phyloP scores from a whole-genome alignment of 441 rosid genomes.

The Gossypium schwendimanii region DNA sequence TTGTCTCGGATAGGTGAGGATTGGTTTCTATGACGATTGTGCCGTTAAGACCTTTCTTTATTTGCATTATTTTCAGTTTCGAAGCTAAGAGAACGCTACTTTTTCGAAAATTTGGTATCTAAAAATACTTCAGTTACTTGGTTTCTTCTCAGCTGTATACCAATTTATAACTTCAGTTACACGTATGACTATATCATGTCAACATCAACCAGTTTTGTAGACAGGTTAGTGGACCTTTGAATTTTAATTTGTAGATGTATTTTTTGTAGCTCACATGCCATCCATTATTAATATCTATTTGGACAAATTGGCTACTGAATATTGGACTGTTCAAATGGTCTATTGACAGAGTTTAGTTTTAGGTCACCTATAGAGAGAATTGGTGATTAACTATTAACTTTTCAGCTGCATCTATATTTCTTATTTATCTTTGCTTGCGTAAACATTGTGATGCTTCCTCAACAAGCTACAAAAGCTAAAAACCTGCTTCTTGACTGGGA shows the following conservation, averaged over 20 bases:
- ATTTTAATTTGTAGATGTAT: neutral
- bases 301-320: neutral
- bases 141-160: slow-evolving; percentile 85
- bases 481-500: neutral
- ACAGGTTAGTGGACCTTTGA: slow-evolving; percentile 57
- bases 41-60: neutral
- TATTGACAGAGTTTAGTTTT: neutral
- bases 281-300: neutral
- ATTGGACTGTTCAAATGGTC: neutral
- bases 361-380: neutral
- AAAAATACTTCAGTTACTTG: slow-evolving; percentile 34
- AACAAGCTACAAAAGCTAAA: neutral
- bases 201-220: slow-evolving; percentile 79
- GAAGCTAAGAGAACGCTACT: neutral
- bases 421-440: neutral
- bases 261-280: neutral
- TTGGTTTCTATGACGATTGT: slow-evolving; percentile 10
- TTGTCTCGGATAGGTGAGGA: slow-evolving; percentile 86
- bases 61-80: slow-evolving; percentile 1
- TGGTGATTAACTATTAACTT: neutral
- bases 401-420: neutral
- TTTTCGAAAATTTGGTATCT: slow-evolving; percentile 20
- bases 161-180: slow-evolving; percentile 89
- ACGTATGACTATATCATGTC: slow-evolving; percentile 85
- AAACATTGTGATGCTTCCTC: neutral